These are phyloP conservation scores for Trebouxia sp. DNA, from an alignment of 139 green algal species.

Conservation along the genomic window DNA sequence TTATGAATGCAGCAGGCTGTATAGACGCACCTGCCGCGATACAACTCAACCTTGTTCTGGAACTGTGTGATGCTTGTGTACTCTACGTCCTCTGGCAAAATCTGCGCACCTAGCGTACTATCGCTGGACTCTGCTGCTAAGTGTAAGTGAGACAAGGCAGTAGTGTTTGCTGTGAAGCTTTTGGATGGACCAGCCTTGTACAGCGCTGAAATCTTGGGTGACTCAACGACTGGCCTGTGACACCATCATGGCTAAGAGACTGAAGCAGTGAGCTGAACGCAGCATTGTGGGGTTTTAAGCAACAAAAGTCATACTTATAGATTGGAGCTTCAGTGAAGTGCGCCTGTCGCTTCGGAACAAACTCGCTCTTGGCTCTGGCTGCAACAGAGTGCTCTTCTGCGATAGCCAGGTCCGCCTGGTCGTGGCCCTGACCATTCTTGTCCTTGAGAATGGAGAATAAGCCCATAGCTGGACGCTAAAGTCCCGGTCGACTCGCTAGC, in stretches of 20 bases:
- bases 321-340: neutral
- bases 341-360: neutral
- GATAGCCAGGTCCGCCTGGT: neutral
- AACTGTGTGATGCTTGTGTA: slow-evolving; percentile 59
- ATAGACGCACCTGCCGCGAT: slow-evolving; percentile 61
- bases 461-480: neutral
- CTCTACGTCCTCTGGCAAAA: slow-evolving; percentile 4
- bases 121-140: slow-evolving; percentile 1
- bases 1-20: neutral
- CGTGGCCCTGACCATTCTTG: neutral
- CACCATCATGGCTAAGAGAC: neutral
- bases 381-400: neutral
- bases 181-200: slow-evolving; percentile 20
- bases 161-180: slow-evolving; percentile 7
- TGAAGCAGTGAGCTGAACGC: neutral
- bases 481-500: no score
- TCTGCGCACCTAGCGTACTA: neutral
- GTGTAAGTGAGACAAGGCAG: slow-evolving; percentile 7
- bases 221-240: neutral
- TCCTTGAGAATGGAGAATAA: slow-evolving; percentile 30
- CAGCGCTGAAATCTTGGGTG: slow-evolving; percentile 4
- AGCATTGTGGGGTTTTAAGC: neutral
- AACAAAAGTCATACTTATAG: neutral
- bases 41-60: slow-evolving; percentile 61
- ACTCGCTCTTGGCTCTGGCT: slow-evolving; percentile 18